Percentiles rank a stretch among this genome's conserved stretches.
phyloP scores from a whole-genome alignment of 1,284 basidiomycete genomes.

The Grifola frondosa region DNA sequence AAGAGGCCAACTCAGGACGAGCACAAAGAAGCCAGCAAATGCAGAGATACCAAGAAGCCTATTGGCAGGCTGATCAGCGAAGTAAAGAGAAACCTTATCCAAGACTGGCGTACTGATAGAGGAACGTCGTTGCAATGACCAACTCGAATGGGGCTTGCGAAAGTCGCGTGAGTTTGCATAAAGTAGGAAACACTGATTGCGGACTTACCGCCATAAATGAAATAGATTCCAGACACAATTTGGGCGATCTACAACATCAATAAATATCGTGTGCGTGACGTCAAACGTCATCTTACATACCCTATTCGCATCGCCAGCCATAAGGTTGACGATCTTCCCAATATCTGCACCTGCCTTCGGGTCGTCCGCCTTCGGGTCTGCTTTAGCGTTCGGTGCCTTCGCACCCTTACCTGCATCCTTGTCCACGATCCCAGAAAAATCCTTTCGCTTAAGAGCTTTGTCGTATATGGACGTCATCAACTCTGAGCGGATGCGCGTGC shows the following conservation, averaged over 20 bases:
- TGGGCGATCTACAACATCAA: slow-evolving; percentile 41
- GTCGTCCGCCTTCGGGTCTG: slow-evolving; percentile 48
- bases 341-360: slow-evolving; percentile 69
- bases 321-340: slow-evolving; percentile 78
- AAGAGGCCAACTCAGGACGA: slow-evolving; percentile 73
- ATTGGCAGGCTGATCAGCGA: slow-evolving; percentile 11
- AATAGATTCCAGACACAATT: slow-evolving; percentile 53
- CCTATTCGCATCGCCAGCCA: slow-evolving; percentile 68
- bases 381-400: slow-evolving; percentile 24
- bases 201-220: slow-evolving; percentile 60
- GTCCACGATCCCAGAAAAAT: slow-evolving; percentile 77
- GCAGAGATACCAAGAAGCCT: slow-evolving; percentile 83
- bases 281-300: slow-evolving; percentile 23
- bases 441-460: slow-evolving; percentile 84
- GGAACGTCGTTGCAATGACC: slow-evolving; percentile 69
- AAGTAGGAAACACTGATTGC: neutral
- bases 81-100: neutral
- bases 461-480: slow-evolving; percentile 86
- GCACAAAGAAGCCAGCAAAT: slow-evolving; percentile 82
- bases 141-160: slow-evolving; percentile 74
- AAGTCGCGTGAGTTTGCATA: neutral
- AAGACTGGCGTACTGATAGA: slow-evolving; percentile 58
- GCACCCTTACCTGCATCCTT: slow-evolving; percentile 39
- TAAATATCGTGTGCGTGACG: neutral
- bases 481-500: slow-evolving; percentile 67